Conservation (phyloP, 371 early-diverging fungal species). For the Mucor circinelloides region DNA sequence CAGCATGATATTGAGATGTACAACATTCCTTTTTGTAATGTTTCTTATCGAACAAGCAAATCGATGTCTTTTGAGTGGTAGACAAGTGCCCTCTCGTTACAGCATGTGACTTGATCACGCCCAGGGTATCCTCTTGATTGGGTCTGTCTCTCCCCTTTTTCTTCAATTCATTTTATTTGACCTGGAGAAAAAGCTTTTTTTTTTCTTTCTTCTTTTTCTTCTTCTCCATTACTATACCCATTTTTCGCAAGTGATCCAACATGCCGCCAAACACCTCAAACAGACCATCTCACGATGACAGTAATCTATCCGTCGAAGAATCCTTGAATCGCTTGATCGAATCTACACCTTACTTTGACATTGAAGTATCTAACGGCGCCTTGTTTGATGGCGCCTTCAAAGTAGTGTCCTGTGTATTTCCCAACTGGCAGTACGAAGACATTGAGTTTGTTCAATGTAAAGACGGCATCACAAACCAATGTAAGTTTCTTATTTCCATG, state of each 20-base stretch:
- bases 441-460: slow-evolving; percentile 76
- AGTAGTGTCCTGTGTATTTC: slow-evolving; percentile 67
- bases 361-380: slow-evolving; percentile 53
- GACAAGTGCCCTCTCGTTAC: not conserved
- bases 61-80: slow-evolving; percentile 1
- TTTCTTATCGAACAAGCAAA: not conserved
- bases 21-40: slow-evolving; percentile 1
- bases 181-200: not conserved
- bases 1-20: not conserved
- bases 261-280: slow-evolving; percentile 22
- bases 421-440: slow-evolving; percentile 70
- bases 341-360: slow-evolving; percentile 55
- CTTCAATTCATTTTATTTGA: not conserved
- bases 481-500: slow-evolving; percentile 47
- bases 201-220: not conserved
- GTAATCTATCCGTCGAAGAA: slow-evolving; percentile 8
- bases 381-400: slow-evolving; percentile 69
- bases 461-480: slow-evolving; percentile 92
- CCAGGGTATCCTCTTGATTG: slow-evolving; percentile 8
- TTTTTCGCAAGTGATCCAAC: not conserved
- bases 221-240: slow-evolving; percentile 3
- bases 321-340: slow-evolving; percentile 39
- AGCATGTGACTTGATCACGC: slow-evolving; percentile 7
- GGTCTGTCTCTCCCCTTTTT: not conserved
- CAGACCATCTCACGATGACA: not conserved